Evolutionary conservation across 768 basidiomycete genomes (phyloP).

Genomic region (Mycena crocata): DNA sequence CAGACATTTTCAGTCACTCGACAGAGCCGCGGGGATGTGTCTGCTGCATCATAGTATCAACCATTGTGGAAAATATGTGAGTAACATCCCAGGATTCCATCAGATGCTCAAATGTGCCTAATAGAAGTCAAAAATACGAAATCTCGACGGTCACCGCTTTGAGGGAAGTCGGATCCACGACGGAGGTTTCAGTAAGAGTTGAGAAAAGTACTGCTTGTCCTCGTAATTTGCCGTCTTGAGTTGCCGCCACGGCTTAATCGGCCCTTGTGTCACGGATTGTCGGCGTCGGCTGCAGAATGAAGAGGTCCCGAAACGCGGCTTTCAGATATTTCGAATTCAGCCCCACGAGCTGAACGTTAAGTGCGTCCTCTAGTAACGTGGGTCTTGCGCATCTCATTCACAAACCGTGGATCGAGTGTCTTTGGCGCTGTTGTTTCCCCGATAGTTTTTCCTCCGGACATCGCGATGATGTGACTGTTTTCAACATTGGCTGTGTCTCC

Average conservation of each 20-base stretch:
- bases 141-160: not conserved
- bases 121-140: constrained; percentile 7
- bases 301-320: not conserved
- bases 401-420: constrained; percentile 12
- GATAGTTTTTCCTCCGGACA: not conserved
- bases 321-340: constrained; percentile 5
- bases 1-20: not conserved
- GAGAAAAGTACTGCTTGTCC: constrained; percentile 11
- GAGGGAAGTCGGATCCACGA: constrained; percentile 12
- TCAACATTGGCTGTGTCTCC: constrained; percentile 14
- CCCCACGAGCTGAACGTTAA: not conserved
- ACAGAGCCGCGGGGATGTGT: not conserved
- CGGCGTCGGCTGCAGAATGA: constrained; percentile 7
- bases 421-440: constrained; percentile 13
- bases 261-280: not conserved
- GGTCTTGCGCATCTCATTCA: not conserved
- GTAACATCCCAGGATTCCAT: not conserved
- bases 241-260: constrained; percentile 11
- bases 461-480: constrained; percentile 8
- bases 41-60: not conserved
- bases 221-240: constrained; percentile 13
- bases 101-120: not conserved
- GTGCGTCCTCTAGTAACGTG: constrained; percentile 5
- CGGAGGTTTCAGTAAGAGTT: constrained; percentile 17
- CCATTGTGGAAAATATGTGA: not conserved